Conservation (phyloP, 345 rosid genomes). For the Sapria himalayana region DNA sequence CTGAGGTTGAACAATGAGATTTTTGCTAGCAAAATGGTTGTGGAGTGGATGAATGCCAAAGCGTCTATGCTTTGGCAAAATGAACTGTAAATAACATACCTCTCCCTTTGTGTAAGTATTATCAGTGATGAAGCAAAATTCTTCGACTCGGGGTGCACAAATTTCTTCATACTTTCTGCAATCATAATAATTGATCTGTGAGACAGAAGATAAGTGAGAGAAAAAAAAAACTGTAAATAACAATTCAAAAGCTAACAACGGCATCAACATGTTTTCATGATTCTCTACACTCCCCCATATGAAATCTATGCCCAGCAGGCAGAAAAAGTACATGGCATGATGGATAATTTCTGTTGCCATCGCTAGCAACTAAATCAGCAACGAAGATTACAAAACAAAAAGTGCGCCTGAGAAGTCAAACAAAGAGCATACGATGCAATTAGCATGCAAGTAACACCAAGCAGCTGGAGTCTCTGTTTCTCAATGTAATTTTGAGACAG, state of each 20-base stretch:
- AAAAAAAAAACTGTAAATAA: not conserved
- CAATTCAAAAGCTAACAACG: too few species aligned
- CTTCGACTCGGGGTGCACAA: slow-evolving; percentile 72
- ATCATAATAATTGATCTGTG: too few species aligned
- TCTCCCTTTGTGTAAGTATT: slow-evolving; percentile 63
- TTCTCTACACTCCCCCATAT: too few species aligned
- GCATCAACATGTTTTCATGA: too few species aligned
- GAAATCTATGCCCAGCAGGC: too few species aligned
- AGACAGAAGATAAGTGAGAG: slow-evolving; percentile 10
- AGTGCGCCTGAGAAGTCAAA: too few species aligned
- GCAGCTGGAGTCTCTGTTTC: slow-evolving; percentile 77
- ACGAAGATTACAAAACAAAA: too few species aligned
- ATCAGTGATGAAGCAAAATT: slow-evolving; percentile 84
- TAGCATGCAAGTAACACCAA: slow-evolving; percentile 90
- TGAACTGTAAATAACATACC: slow-evolving; percentile 28
- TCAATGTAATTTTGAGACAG: slow-evolving; percentile 44
- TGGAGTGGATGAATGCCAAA: not conserved
- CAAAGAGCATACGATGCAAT: slow-evolving; percentile 73
- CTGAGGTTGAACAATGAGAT: not conserved
- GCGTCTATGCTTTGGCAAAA: not conserved
- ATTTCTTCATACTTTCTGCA: slow-evolving; percentile 85
- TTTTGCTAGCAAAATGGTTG: not conserved
- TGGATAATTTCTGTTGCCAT: too few species aligned
- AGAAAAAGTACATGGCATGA: too few species aligned
- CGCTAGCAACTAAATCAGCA: too few species aligned